Evolutionary conservation across 805 yeast genomes (phyloP).

Genomic region (Candida easanensis): DNA sequence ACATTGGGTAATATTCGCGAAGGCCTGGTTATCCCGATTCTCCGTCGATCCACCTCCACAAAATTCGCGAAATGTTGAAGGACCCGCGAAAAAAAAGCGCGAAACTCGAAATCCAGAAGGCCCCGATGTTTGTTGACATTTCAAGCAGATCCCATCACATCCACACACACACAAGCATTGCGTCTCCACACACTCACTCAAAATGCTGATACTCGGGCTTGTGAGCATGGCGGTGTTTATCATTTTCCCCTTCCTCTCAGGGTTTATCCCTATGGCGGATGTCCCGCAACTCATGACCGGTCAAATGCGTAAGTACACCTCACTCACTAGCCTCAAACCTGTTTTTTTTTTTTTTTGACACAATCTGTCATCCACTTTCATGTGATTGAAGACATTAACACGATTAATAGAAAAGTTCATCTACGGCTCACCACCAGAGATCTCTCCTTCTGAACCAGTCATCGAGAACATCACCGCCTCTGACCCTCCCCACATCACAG

Average conservation of each 20-base stretch:
- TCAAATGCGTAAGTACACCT: constrained; percentile 5
- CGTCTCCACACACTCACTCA: not conserved
- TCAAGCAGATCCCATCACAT: not conserved
- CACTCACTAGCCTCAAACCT: no score
- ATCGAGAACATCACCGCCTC: not conserved
- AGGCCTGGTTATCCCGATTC: no score
- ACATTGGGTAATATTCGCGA: no score
- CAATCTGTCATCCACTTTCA: no score
- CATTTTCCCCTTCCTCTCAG: constrained; percentile 12
- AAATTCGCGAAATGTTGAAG: no score
- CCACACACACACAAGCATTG: not conserved
- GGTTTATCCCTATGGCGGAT: not conserved
- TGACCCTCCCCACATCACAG: no score
- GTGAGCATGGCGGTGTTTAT: constrained; percentile 2
- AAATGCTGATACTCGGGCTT: constrained; percentile 5
- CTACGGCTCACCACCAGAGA: constrained; percentile 2
- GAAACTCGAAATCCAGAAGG: no score
- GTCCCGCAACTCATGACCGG: constrained; percentile 8
- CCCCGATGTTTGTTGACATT: constrained; percentile 8
- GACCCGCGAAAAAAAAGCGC: no score
- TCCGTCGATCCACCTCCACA: no score
- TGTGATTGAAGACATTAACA: no score
- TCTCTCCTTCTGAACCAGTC: not conserved
- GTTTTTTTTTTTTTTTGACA: no score
- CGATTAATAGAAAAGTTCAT: constrained; percentile 1